Conservation (phyloP, 164 flowering plant genomes). For the Taxillus chinensis region DNA sequence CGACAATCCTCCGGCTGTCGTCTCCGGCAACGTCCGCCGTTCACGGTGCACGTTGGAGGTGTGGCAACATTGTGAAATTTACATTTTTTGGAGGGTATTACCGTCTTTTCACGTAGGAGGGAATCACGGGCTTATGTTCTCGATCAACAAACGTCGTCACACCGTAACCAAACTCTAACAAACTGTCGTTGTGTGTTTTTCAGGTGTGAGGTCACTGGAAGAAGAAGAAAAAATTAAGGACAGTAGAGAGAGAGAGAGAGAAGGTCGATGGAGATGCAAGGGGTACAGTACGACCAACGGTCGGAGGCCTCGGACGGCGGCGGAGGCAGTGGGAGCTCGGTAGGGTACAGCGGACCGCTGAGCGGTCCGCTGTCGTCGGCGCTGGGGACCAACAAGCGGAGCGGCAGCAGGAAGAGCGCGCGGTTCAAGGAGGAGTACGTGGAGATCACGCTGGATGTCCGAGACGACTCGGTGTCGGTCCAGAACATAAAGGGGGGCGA, state of each 20-base stretch:
- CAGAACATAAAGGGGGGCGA: constrained; percentile 46
- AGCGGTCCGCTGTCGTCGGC: constrained; percentile 1
- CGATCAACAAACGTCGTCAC: no score
- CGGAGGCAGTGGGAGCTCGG: constrained; percentile 16
- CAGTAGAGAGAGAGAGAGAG: neutral
- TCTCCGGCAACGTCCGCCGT: no score
- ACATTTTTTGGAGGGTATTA: neutral
- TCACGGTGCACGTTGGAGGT: no score
- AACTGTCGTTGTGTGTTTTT: neutral
- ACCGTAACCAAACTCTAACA: no score
- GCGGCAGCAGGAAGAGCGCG: constrained; percentile 19
- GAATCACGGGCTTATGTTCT: neutral
- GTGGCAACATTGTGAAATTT: no score
- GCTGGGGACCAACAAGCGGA: constrained; percentile 6
- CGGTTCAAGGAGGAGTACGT: constrained; percentile 38
- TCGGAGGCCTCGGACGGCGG: constrained; percentile 24
- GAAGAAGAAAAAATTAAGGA: neutral
- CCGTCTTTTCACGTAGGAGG: neutral
- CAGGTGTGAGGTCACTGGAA: neutral
- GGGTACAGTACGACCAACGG: neutral
- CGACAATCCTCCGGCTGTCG: no score
- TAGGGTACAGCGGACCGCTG: constrained; percentile 23
- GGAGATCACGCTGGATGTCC: constrained; percentile 58
- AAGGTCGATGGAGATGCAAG: constrained; percentile 17
- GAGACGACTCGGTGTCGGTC: constrained; percentile 48